Conservation (phyloP, 352 stramenopile species). For the Aphanomyces cochlioides region DNA sequence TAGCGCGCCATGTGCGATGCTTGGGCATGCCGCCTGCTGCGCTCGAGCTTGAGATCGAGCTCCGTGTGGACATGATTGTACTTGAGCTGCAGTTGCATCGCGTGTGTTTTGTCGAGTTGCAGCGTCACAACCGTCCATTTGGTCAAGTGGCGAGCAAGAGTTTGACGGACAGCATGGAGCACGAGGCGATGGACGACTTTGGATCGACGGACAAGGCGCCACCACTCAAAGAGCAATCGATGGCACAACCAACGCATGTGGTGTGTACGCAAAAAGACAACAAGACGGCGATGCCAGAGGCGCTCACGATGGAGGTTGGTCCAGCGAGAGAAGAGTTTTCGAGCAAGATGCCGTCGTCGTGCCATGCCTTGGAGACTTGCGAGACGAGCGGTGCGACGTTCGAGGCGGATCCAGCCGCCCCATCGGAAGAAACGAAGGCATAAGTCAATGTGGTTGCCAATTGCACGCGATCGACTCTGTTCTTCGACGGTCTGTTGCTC, state of each 20-base stretch:
- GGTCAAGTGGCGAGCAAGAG: not conserved
- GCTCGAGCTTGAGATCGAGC: slow-evolving; percentile 7
- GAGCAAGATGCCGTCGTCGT: not conserved
- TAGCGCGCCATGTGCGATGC: slow-evolving; percentile 23
- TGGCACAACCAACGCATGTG: not conserved
- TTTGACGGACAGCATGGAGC: not conserved
- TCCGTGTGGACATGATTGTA: slow-evolving; percentile 14
- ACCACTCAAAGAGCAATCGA: not conserved
- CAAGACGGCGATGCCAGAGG: not conserved
- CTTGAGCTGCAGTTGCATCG: slow-evolving; percentile 6
- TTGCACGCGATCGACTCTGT: slow-evolving; percentile 8
- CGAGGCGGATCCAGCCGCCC: slow-evolving; percentile 15
- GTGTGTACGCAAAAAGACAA: not conserved
- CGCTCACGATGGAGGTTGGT: not conserved
- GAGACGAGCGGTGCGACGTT: not conserved
- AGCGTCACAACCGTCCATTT: not conserved
- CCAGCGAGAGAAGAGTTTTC: slow-evolving; percentile 16
- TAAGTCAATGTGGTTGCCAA: slow-evolving; percentile 24
- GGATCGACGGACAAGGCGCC: not conserved
- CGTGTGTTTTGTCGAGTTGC: not conserved
- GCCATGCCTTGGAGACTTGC: not conserved
- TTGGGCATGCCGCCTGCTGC: not conserved
- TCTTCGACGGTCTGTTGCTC: slow-evolving; percentile 10
- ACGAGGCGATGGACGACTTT: not conserved
- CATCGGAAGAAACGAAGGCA: slow-evolving; percentile 25